Percentiles rank a stretch among this genome's conserved stretches.
Conservation (phyloP, 2,329 filamentous ascomycete genomes). For the Apiospora kogelbergensis region DNA sequence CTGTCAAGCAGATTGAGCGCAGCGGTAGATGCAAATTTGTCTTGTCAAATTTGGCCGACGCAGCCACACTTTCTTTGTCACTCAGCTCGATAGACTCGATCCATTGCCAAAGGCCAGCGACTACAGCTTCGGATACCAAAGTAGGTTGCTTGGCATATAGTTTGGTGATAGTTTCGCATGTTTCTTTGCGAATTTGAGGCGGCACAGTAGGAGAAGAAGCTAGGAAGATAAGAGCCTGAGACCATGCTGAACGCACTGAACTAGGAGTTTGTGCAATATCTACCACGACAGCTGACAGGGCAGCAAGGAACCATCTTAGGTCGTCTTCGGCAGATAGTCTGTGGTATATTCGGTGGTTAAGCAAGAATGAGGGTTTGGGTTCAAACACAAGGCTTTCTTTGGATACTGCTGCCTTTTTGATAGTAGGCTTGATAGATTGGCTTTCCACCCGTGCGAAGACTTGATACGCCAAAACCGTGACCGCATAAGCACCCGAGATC, state of each 20-base stretch:
- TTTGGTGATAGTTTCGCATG: slow-evolving; percentile 59
- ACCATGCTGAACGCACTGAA: slow-evolving; percentile 69
- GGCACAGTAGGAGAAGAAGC: slow-evolving; percentile 64
- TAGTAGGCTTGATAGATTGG: slow-evolving; percentile 40
- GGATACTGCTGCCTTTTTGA: slow-evolving; percentile 63
- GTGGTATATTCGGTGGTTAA: slow-evolving; percentile 81
- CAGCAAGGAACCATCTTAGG: slow-evolving; percentile 71
- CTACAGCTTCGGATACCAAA: slow-evolving; percentile 61
- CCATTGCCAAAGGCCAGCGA: slow-evolving; percentile 79
- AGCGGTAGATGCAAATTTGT: slow-evolving; percentile 62
- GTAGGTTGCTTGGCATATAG: slow-evolving; percentile 63
- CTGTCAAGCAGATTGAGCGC: slow-evolving; percentile 62
- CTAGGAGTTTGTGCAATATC: slow-evolving; percentile 51
- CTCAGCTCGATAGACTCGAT: slow-evolving; percentile 63
- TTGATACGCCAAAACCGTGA: slow-evolving; percentile 63
- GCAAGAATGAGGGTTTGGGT: slow-evolving; percentile 84
- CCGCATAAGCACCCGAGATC: slow-evolving; percentile 76
- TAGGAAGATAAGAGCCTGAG: slow-evolving; percentile 79
- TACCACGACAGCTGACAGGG: slow-evolving; percentile 62
- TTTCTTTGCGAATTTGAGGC: slow-evolving; percentile 62
- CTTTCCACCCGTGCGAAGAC: slow-evolving; percentile 55
- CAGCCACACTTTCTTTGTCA: slow-evolving; percentile 77
- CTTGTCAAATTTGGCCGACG: slow-evolving; percentile 63
- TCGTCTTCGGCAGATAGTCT: slow-evolving; percentile 77
- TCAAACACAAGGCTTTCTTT: slow-evolving; percentile 67